phyloP scores from a whole-genome alignment of 176 grass and related monocot genomes.

The Ampelocalamus luodianensis region DNA sequence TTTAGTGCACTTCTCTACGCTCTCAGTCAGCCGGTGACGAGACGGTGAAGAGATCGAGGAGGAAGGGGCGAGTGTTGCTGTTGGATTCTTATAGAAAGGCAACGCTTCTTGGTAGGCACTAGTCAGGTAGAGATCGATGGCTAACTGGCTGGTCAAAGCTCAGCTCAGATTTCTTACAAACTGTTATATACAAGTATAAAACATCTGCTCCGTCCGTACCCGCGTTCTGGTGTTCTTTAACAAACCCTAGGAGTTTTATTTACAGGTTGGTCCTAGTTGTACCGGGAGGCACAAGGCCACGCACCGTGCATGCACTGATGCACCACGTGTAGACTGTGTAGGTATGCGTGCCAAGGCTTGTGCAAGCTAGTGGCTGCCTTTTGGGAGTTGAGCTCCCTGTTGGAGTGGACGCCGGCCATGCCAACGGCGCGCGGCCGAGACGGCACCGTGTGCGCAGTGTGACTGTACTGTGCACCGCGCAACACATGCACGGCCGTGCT shows the following conservation, averaged over 20 bases:
- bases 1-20: background rate
- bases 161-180: conserved; percentile 43
- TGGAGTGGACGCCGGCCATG: background rate
- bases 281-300: conserved; percentile 3
- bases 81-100: conserved; percentile 25
- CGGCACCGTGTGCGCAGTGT: background rate
- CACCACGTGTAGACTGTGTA: conserved; percentile 37
- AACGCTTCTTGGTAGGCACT: background rate
- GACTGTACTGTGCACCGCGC: conserved; percentile 12
- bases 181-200: conserved; percentile 27
- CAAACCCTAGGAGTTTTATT: conserved; percentile 34
- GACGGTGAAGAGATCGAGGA: background rate
- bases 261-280: background rate
- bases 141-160: conserved; percentile 41
- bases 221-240: conserved; percentile 15
- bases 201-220: conserved; percentile 50
- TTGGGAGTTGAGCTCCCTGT: conserved; percentile 50
- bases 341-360: conserved; percentile 6
- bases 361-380: background rate
- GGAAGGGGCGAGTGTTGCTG: background rate
- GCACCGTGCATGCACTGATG: conserved; percentile 38
- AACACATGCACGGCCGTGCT: background rate
- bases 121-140: conserved; percentile 27
- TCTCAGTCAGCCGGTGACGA: background rate
- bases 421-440: background rate